These are phyloP conservation scores for Pugionium dolabratum DNA, from an alignment of 345 rosid genomes.

Conservation along the genomic window DNA sequence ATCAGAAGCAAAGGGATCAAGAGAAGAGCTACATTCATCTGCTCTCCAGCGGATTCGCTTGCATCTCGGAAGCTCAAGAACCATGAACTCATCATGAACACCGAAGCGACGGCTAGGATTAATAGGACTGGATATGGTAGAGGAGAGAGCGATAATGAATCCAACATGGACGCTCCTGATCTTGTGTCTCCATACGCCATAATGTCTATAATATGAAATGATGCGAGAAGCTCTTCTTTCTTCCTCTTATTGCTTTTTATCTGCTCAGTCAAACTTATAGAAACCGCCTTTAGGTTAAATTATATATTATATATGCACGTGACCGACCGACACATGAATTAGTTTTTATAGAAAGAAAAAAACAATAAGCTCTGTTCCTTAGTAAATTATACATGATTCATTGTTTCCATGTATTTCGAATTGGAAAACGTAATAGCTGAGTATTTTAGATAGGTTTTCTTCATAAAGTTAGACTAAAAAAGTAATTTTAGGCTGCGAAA, in stretches of 20 bases:
- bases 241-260: slow-evolving; percentile 7
- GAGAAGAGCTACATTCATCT: slow-evolving; percentile 60
- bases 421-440: no score
- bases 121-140: slow-evolving; percentile 84
- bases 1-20: slow-evolving; percentile 56
- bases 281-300: slow-evolving; percentile 27
- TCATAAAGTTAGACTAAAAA: no score
- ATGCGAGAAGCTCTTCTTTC: slow-evolving; percentile 10
- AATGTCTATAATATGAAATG: neutral
- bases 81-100: slow-evolving; percentile 70
- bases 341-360: no score
- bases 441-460: no score
- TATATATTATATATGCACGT: neutral
- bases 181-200: slow-evolving; percentile 48
- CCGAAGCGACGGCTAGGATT: slow-evolving; percentile 56
- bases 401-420: no score
- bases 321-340: no score
- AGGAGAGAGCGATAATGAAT: slow-evolving; percentile 69
- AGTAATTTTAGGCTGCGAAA: no score
- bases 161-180: slow-evolving; percentile 49
- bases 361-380: no score
- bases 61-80: slow-evolving; percentile 58
- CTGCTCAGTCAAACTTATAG: slow-evolving; percentile 1
- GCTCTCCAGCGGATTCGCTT: slow-evolving; percentile 55
- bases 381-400: no score